A percentile compares a stretch with the other conserved stretches of the same genome.
phyloP scores from a whole-genome alignment of 2,329 filamentous ascomycete species.

The Dactylella cylindrospora region DNA sequence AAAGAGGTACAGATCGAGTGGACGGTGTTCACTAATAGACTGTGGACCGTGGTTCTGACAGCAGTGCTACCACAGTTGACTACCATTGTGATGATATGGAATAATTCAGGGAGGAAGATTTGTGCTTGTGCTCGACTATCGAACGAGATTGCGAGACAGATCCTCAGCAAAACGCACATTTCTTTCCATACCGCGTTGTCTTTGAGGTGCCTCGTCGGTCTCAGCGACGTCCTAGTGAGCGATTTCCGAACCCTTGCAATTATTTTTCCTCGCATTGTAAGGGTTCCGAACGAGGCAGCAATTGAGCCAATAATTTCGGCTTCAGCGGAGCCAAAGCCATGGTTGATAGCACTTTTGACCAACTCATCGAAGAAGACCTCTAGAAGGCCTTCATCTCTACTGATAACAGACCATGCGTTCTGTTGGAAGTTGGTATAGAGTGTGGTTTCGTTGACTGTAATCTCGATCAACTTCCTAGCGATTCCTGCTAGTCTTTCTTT shows the following conservation, averaged over 20 bases:
- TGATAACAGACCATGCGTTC: slow-evolving; percentile 66
- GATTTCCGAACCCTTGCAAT: slow-evolving; percentile 67
- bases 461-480: slow-evolving; percentile 67
- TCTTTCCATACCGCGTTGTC: slow-evolving; percentile 71
- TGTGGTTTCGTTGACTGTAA: slow-evolving; percentile 63
- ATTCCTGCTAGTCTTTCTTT: slow-evolving; percentile 65
- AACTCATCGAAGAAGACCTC: slow-evolving; percentile 70
- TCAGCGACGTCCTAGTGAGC: slow-evolving; percentile 66
- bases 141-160: slow-evolving; percentile 68
- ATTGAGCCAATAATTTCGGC: slow-evolving; percentile 66
- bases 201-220: slow-evolving; percentile 65
- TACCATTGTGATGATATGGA: slow-evolving; percentile 71
- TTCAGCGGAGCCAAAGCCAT: slow-evolving; percentile 59
- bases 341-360: slow-evolving; percentile 62
- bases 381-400: slow-evolving; percentile 65
- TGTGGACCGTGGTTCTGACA: slow-evolving; percentile 63
- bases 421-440: slow-evolving; percentile 65
- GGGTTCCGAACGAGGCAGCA: slow-evolving; percentile 64
- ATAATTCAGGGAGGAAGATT: slow-evolving; percentile 68
- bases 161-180: slow-evolving; percentile 67
- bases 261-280: slow-evolving; percentile 66
- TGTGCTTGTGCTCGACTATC: slow-evolving; percentile 68
- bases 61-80: slow-evolving; percentile 65
- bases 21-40: slow-evolving; percentile 66
- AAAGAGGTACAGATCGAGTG: slow-evolving; percentile 70